Evolutionary conservation across 2,329 filamentous ascomycete species (phyloP), one percentile per base, ranked within the genome.

Genomic region (Pleoardoris graminearum): DNA sequence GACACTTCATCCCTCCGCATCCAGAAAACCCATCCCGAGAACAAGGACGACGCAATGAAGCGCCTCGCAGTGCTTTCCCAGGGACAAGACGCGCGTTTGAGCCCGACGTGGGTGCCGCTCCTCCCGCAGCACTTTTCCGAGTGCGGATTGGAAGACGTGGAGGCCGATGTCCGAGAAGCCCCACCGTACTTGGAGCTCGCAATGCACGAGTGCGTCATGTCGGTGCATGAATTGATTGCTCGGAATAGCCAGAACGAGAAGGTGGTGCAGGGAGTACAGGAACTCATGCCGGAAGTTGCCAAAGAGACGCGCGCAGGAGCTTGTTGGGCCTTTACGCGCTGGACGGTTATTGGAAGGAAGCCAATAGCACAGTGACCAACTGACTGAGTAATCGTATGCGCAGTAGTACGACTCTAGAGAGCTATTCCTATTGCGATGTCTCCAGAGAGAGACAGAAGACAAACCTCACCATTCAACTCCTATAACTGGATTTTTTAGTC

Each of bases 241-340:
- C 5, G 43, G 10, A 33, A 46, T n/a, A 33, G 16, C 7, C 27
- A 33, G 7, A 21, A 46, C 29, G 33, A 14, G 14, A 21, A 32
- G 12, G 43, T 46, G 3, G 27, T 29, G 4, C 4, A 46, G 27
- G 29, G 25, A 12, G 4, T 46, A 2, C 17, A 19, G 7, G 2
- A 12, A 6, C n/a, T 35, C 3, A 33, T 46, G 21, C 43, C 43
- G 2, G 7, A 46, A 14, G 43, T 33, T 3, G 27, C 17, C 3
- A 16, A 25, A 11, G 27, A 46, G 27, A 46, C 43, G 7, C n/a
- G 43, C 21, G 27, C 23, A 3, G 29, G 43, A 12, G 17, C 43
- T 17, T 46, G 43, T 21, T 46, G 43, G 43, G 43, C 27, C 7
- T 46, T 46, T 16, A 46, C 43, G 14, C n/a, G 43, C 4, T 46